Conservation (phyloP, 1,284 basidiomycete genomes). For the Austroboletus niveus region DNA sequence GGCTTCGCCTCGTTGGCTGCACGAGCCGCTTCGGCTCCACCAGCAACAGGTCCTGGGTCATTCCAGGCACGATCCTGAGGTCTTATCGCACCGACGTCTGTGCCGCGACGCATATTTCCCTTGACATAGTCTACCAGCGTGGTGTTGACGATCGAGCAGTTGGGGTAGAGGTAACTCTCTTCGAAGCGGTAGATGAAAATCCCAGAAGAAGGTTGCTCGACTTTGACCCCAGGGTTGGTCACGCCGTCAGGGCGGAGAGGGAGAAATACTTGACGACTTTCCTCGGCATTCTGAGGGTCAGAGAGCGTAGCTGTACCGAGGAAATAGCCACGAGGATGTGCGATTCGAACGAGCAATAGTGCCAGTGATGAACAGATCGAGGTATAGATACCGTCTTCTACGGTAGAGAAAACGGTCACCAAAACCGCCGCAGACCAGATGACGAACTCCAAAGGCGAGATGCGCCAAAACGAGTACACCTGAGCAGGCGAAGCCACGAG, state of each 20-base stretch:
- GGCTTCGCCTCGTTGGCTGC: conserved; percentile 62
- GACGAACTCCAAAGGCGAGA: conserved; percentile 90
- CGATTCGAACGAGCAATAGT: conserved; percentile 87
- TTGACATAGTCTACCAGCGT: conserved; percentile 83
- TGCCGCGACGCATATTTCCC: conserved; percentile 71
- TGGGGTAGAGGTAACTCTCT: conserved; percentile 93
- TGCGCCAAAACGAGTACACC: conserved; percentile 91
- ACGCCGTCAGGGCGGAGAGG: conserved; percentile 68
- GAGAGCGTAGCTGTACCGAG: conserved; percentile 70
- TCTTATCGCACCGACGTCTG: conserved; percentile 63
- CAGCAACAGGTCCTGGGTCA: conserved; percentile 74
- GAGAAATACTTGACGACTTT: conserved; percentile 79
- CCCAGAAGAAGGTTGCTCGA: conserved; percentile 81
- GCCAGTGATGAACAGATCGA: conserved; percentile 80
- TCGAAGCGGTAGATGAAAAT: conserved; percentile 93
- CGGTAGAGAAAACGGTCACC: conserved; percentile 83
- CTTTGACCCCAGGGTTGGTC: conserved; percentile 69
- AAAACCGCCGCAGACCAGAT: conserved; percentile 91
- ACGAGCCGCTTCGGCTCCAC: conserved; percentile 46
- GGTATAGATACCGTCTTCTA: conserved; percentile 95
- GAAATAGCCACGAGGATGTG: conserved; percentile 91
- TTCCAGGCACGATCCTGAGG: conserved; percentile 91
- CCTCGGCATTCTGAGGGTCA: conserved; percentile 31
- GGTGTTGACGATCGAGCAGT: conserved; percentile 79
- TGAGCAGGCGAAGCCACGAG: conserved; percentile 86